phyloP scores from a whole-genome alignment of 2,329 filamentous ascomycete genomes.

The Xylariales sp. region DNA sequence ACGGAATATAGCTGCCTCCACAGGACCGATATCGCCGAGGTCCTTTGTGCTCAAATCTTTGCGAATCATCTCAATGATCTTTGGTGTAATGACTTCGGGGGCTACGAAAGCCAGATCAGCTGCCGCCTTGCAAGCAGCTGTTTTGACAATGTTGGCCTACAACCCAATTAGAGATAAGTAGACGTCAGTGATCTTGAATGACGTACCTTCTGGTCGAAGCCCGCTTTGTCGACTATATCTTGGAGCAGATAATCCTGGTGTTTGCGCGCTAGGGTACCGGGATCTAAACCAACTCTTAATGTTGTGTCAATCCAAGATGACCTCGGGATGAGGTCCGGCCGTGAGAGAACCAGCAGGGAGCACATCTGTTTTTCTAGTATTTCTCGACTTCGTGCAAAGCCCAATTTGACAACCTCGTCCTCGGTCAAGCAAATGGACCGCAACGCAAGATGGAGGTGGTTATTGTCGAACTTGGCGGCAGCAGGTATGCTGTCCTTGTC shows the following conservation, averaged over 20 bases:
- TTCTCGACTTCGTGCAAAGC: constrained; percentile 38
- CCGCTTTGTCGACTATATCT: constrained; percentile 59
- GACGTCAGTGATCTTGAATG: constrained; percentile 2
- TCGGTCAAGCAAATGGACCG: constrained; percentile 59
- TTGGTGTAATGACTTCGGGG: constrained; percentile 72
- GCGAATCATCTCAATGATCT: constrained; percentile 68
- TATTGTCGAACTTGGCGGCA: constrained; percentile 58
- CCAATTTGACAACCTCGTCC: constrained; percentile 42
- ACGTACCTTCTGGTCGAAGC: constrained; percentile 29
- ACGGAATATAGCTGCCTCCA: constrained; percentile 88
- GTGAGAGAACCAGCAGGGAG: constrained; percentile 71
- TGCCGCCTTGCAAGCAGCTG: constrained; percentile 76
- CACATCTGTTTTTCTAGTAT: constrained; percentile 67
- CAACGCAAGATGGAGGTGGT: constrained; percentile 57
- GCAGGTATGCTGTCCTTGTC: constrained; percentile 74
- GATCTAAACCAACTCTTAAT: constrained; percentile 74
- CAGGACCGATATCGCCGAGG: constrained; percentile 69
- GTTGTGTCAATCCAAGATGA: constrained; percentile 87
- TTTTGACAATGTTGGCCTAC: constrained; percentile 44
- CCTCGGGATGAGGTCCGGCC: constrained; percentile 70
- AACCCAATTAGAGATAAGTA: constrained; percentile 12
- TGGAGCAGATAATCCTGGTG: constrained; percentile 61
- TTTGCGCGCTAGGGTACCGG: constrained; percentile 67
- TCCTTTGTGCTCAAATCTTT: constrained; percentile 68
- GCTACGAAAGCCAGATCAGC: constrained; percentile 93